A percentile compares a stretch with the other conserved stretches of the same genome.
Evolutionary conservation across 139 green algal genomes (phyloP).

Genomic region (Nannochloris sp.): DNA sequence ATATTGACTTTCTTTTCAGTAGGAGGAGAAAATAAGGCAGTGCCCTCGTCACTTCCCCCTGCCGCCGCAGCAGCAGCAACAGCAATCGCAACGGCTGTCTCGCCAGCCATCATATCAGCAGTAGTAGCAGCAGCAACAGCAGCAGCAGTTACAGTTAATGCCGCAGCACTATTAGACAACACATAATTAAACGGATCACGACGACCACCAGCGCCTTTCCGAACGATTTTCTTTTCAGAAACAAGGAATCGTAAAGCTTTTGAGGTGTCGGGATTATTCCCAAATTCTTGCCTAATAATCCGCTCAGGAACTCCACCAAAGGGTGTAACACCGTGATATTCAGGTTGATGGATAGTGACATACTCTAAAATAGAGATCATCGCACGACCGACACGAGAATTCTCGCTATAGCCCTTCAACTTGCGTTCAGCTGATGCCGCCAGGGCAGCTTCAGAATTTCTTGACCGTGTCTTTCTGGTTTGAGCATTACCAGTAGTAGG

Average conservation of each 20-base stretch:
- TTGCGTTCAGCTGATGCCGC: not conserved
- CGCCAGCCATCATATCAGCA: too few relatives aligned
- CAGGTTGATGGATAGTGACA: conserved; percentile 12
- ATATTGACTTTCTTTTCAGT: not conserved
- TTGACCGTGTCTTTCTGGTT: not conserved
- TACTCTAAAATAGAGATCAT: conserved; percentile 14
- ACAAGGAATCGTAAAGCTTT: conserved; percentile 44
- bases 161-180: not conserved
- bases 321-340: not conserved
- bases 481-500: not conserved
- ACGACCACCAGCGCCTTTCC: conserved; percentile 27
- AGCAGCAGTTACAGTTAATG: not conserved
- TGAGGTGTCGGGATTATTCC: conserved; percentile 50
- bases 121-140: not conserved
- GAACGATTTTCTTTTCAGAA: conserved; percentile 20
- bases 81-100: too few relatives aligned
- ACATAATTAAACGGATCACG: conserved; percentile 35
- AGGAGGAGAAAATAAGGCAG: not conserved
- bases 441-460: not conserved
- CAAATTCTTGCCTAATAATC: conserved; percentile 25
- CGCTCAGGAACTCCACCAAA: conserved; percentile 19
- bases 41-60: not conserved
- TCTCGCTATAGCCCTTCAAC: conserved; percentile 6
- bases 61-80: too few relatives aligned
- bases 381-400: conserved; percentile 20